Percentiles rank a stretch among this genome's conserved stretches.
phyloP scores from a whole-genome alignment of 1,139 yeast species.

The Magnusiomyces ingens region DNA sequence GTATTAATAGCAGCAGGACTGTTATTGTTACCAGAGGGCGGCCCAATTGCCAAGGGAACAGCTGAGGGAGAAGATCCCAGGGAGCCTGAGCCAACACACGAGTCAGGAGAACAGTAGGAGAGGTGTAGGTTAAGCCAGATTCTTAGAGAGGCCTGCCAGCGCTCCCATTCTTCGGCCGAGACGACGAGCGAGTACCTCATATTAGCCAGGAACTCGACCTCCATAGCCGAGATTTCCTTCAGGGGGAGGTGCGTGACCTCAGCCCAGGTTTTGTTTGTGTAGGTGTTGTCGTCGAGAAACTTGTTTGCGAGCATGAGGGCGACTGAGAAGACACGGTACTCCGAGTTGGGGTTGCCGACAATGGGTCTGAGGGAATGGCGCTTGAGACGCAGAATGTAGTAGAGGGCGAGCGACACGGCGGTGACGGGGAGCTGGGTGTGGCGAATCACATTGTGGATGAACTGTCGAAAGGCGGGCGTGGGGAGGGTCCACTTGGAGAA shows the following conservation, averaged over 20 bases:
- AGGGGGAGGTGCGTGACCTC: constrained; percentile 76
- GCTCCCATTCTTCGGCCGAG: constrained; percentile 25
- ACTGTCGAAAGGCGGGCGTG: constrained; percentile 21
- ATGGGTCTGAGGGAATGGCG: constrained; percentile 22
- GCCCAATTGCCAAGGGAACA: background rate
- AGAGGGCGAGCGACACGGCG: constrained; percentile 33
- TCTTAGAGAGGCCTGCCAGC: constrained; percentile 26
- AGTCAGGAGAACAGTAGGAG: constrained; percentile 5
- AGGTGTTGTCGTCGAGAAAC: constrained; percentile 89
- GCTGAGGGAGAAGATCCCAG: background rate
- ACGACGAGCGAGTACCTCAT: constrained; percentile 30
- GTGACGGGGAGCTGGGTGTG: constrained; percentile 33
- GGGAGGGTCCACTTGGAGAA: constrained; percentile 19
- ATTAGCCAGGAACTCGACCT: constrained; percentile 39
- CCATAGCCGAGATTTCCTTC: constrained; percentile 53
- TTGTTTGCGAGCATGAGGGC: constrained; percentile 80
- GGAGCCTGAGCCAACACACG: background rate
- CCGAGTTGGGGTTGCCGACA: constrained; percentile 33
- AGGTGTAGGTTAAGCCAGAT: constrained; percentile 24
- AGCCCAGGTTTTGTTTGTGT: constrained; percentile 87
- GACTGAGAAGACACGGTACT: constrained; percentile 57
- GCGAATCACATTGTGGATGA: constrained; percentile 26
- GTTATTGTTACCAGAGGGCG: background rate
- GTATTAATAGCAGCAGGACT: too few species aligned
- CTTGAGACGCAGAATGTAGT: constrained; percentile 33